Conservation (phyloP, 345 rosid species). For the Lagerstroemia speciosa region DNA sequence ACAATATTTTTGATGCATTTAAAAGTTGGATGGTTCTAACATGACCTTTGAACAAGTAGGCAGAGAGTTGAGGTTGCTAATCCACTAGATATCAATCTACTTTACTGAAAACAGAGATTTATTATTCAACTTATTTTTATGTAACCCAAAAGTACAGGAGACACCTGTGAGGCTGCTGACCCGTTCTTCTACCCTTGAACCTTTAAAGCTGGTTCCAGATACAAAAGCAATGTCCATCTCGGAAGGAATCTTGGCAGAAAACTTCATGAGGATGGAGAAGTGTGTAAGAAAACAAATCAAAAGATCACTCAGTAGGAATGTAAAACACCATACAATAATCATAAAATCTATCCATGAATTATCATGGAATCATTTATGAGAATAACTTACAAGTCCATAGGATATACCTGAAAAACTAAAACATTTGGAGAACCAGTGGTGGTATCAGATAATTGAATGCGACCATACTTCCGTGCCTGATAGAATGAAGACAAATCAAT, state of each 20-base stretch:
- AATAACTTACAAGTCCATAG: background rate
- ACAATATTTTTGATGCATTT: background rate
- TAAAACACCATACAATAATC: slow-evolving; percentile 5
- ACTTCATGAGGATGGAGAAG: slow-evolving; percentile 29
- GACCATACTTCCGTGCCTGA: slow-evolving; percentile 40
- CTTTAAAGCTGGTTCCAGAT: slow-evolving; percentile 41
- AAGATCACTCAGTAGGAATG: background rate
- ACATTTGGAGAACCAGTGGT: slow-evolving; percentile 47
- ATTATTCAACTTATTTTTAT: too few relatives aligned
- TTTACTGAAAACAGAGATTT: too few relatives aligned
- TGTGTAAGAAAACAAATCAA: slow-evolving; percentile 7
- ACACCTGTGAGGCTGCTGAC: slow-evolving; percentile 64
- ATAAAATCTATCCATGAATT: slow-evolving; percentile 4
- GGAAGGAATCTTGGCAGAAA: slow-evolving; percentile 55
- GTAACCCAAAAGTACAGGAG: slow-evolving; percentile 6
- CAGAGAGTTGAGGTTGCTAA: background rate
- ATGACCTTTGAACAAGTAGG: background rate
- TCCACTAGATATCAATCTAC: background rate
- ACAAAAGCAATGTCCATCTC: slow-evolving; percentile 63
- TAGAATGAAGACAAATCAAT: slow-evolving; percentile 12
- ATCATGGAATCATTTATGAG: background rate
- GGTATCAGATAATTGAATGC: slow-evolving; percentile 57
- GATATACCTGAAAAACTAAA: slow-evolving; percentile 69
- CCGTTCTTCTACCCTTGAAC: slow-evolving; percentile 46
- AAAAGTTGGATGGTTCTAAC: background rate